These are phyloP conservation scores for Prunus salicina DNA, from an alignment of 306 rosid species.

Conservation along the genomic window DNA sequence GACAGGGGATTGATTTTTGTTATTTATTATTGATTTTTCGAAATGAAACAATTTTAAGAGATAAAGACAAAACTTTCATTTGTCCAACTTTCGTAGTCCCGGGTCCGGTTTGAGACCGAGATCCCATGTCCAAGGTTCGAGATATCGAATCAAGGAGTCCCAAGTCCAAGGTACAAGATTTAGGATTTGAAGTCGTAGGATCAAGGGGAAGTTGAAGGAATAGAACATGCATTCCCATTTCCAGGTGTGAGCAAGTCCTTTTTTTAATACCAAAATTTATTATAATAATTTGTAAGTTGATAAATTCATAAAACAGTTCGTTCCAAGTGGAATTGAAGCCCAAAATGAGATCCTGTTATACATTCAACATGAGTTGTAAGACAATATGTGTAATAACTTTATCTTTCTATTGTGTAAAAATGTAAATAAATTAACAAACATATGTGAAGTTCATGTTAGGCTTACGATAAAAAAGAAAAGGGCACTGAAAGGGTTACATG, in stretches of 20 bases:
- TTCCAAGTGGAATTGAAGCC: background rate
- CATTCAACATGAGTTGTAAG: background rate
- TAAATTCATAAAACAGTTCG: background rate
- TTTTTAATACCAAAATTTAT: no score
- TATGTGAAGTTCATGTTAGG: background rate
- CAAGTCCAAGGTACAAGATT: no score
- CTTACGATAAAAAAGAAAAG: background rate
- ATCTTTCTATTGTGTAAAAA: background rate
- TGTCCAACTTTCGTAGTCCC: no score
- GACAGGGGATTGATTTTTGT: no score
- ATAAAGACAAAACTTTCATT: no score
- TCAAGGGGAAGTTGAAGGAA: no score
- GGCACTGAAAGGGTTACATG: background rate
- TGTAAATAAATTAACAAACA: background rate
- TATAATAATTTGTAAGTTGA: background rate
- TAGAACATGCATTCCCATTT: no score
- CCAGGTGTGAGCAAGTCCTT: no score
- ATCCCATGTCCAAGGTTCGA: background rate
- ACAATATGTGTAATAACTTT: background rate
- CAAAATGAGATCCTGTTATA: background rate
- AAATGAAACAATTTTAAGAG: background rate
- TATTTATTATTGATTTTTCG: background rate
- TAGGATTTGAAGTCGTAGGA: no score
- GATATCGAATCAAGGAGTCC: no score
- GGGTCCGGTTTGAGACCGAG: no score